Base-by-base conservation (phyloP, 106 monocot genomes). In the Dendrobium officinale region DNA sequence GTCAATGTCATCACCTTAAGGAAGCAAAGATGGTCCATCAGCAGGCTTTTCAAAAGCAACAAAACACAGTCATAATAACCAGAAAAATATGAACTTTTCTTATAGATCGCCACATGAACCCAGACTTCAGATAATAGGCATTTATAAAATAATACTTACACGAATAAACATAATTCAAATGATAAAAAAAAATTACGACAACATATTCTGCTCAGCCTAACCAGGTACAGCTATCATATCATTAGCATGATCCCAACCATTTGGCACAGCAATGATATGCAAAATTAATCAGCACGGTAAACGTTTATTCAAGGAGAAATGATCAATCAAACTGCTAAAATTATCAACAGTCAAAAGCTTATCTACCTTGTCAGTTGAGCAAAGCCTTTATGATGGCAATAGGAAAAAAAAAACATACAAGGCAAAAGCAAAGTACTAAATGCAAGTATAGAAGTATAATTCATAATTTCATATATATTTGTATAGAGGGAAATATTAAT, bases 1-100 rank as follows among this genome's bases (percentile, higher is more conserved):
- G 56, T 81, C 83, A 79, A 78, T 81, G 77, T 81, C 85, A 80
- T 26, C 77, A 76, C 37, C 86, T 86, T 58, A 54, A 80, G 47
- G 47, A 58, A 67, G 51, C 54, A 19, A 10, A 37, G 24, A 77
- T 9, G 49, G 49, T 13, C n/a, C 29, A 37, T 77, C 43, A 81
- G 77, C 18, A 67, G 44, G 20, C 37, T 74, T 66, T 67, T 73
- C 55, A 40, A 49, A 72, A 42, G 74, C 56, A 73, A 37, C 75
- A 80, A 29, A 80, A 54, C 10, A 73, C 27, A 22, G 41, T 5
- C 43, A 1, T 74, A 19, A 10, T 10, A 33, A 43, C 16, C 74
- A 43, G 4, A 8, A 6, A 74, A 42, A 42, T 74, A n/a, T 42
- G 43, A 42, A 42, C 19, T 43, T 29, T 42, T 18, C 18, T 74